Conservation (phyloP, 2,329 filamentous ascomycete genomes). For the Calonectria montana region DNA sequence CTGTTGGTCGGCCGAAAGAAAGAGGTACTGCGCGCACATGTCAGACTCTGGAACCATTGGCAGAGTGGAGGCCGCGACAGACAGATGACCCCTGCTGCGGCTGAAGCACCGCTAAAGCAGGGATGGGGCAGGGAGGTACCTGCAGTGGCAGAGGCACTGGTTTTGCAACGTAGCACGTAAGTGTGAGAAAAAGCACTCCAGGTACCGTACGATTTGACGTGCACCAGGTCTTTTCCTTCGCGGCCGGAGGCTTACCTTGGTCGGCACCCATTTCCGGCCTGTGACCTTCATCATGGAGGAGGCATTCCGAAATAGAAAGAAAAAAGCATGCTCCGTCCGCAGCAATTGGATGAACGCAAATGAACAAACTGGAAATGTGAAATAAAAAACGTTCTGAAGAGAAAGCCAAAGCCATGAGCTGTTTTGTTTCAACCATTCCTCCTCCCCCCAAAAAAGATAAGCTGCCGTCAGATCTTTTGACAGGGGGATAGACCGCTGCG, state of each 20-base stretch:
- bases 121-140: not conserved
- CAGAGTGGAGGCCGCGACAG: not conserved
- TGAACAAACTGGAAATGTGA: not conserved
- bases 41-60: not conserved
- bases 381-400: not conserved
- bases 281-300: not conserved
- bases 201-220: conserved; percentile 4
- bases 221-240: not conserved
- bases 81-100: conserved; percentile 10
- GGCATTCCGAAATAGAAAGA: not conserved
- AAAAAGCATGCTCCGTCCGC: not conserved
- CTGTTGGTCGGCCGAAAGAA: not conserved
- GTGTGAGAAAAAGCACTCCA: not conserved
- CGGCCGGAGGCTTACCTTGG: not conserved
- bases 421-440: conserved; percentile 19
- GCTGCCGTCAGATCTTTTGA: conserved; percentile 24
- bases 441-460: conserved; percentile 14
- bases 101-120: conserved; percentile 15
- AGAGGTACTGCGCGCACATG: conserved; percentile 6
- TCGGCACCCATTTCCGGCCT: not conserved
- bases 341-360: not conserved
- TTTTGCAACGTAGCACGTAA: conserved; percentile 21
- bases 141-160: conserved; percentile 6
- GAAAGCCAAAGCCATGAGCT: not conserved
- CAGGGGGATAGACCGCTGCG: conserved; percentile 16